Base-by-base conservation (phyloP, 2,329 filamentous ascomycete genomes). In the Penicillium sp. region DNA sequence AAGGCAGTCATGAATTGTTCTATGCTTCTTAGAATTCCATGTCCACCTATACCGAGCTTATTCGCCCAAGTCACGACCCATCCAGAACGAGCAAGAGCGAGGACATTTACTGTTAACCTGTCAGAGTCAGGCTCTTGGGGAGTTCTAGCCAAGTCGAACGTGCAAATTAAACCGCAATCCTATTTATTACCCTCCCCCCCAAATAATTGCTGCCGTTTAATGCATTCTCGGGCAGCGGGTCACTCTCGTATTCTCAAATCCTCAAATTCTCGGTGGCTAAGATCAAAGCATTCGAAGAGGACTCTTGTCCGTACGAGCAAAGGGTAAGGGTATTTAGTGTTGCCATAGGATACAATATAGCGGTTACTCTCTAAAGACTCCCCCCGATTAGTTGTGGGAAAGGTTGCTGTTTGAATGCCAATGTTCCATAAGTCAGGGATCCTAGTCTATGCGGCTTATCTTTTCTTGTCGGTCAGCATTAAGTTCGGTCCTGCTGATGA, bases 331-430 rank as follows among this genome's bases (percentile, higher is more conserved):
- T 21, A 21, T 21, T 21, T 21, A 21, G 18, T 2, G 18, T 21
- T 21, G 18, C 18, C 18, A 21, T 21, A 21, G 18, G 18, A 21
- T 21, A 21, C 18, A 21, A 21, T 21, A 21, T 21, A 21, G 18
- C 18, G 18, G 18, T 21, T 21, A 21, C 39, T 58, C n/a, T 46
- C 53, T 6, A 56, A 51, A 31, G 49, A 37, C 4, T 25, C 44
- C 3, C 37, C 39, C 10, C 27, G 50, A 12, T 54, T 50, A 21
- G 37, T 55, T n/a, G 29, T 54, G 38, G 51, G 55, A 23, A 55
- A 52, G 15, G 8, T 39, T 16, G 23, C 2, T 16, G n/a, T 56
- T 40, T 47, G 27, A 9, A 47, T 53, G 16, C 15, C 39, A 31
- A 57, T 16, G 0, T 56, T 48, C 12, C 34, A 57, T 8, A 23